Base-by-base conservation (phyloP, 306 rosid genomes). In the Inga laurina region DNA sequence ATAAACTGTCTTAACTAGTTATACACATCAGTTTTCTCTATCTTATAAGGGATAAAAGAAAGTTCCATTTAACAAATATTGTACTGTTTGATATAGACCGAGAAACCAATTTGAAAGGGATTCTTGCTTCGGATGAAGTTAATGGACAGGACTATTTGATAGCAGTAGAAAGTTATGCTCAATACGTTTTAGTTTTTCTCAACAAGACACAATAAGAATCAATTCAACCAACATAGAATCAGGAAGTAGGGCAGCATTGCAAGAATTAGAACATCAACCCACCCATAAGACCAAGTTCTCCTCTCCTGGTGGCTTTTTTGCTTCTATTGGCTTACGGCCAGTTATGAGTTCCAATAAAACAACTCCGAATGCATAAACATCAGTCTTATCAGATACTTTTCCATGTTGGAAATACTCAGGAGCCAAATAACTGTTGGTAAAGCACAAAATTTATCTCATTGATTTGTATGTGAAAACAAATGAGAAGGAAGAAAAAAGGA, bases 371-470 rank as follows among this genome's bases (percentile, higher is more conserved):
- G 99, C 99, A 83, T 96, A 96, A 73, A 96, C 94, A 81, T 96
- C 99, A 5, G 97, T 93, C 85, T 93, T 96, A 78, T 93, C 99
- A 1, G 99, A 96, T 84, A 96, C 89, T 83, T 96, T 96, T 71
- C 99, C 99, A 8, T 96, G 99, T 79, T 96, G 98, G 90, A 96
- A 96, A 87, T 96, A 96, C 89, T 96, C 99, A 0, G 99, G 98
- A 79, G 99, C 99, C 88, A 96, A 86, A 88, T 96, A 96, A 61
- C 98, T 96, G 90, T 19, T 2, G 44, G 32, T 30, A 57, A 61
- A 7, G 78, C 19, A 76, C 15, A 64, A 67, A 37, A 22, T 64
- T 70, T 45, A 78, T 73, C 46, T 71, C 68, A 79, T 67, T 45
- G 22, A 78, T 57, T 74, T 44, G 51, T 62, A 66, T 19, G 57